Evolutionary conservation across 139 green algal species (phyloP).

Genomic region (Coccomyxa sp.): DNA sequence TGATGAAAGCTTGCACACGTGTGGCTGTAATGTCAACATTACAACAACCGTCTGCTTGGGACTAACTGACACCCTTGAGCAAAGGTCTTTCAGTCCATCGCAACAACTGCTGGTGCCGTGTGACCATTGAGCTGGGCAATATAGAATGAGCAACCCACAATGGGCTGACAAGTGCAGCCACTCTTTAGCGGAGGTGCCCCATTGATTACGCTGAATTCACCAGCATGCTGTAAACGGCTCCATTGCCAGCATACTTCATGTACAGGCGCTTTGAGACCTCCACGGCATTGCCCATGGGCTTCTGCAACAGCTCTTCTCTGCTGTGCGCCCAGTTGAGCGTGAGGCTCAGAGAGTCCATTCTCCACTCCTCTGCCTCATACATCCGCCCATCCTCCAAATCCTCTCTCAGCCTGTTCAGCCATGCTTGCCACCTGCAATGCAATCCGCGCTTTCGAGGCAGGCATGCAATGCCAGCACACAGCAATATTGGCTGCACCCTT

Average conservation of each 20-base stretch:
- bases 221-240: no score
- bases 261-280: slow-evolving; percentile 15
- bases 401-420: slow-evolving; percentile 25
- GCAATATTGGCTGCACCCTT: background rate
- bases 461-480: background rate
- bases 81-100: no score
- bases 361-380: slow-evolving; percentile 28
- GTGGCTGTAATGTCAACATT: no score
- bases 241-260: slow-evolving; percentile 20
- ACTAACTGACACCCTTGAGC: no score
- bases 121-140: no score
- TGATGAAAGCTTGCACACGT: no score
- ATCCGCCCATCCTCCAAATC: slow-evolving; percentile 18
- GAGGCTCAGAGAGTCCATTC: slow-evolving; percentile 25
- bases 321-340: slow-evolving; percentile 20
- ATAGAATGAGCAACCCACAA: no score
- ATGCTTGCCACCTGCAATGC: slow-evolving; percentile 29
- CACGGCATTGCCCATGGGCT: slow-evolving; percentile 3
- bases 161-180: no score
- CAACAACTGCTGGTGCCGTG: no score
- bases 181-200: no score
- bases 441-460: background rate
- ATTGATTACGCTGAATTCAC: no score
- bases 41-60: no score
- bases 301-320: background rate